A percentile compares a stretch with the other conserved stretches of the same genome.
These are phyloP conservation scores for Colletotrichum lentis DNA, from an alignment of 2,329 filamentous ascomycete species.

Conservation along the genomic window DNA sequence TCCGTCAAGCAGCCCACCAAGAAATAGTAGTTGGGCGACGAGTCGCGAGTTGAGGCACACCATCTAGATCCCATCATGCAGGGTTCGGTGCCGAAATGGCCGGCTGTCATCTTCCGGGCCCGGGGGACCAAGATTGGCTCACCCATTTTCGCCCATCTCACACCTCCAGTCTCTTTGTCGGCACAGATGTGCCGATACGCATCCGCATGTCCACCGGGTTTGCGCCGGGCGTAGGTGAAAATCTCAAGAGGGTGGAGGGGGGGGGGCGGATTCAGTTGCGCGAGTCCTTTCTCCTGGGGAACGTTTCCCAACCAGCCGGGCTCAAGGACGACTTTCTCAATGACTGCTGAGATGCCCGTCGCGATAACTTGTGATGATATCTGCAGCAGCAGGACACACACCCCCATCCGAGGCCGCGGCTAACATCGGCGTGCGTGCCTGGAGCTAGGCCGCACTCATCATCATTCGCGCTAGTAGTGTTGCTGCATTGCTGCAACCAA, in stretches of 20 bases:
- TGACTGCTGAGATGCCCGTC: too few relatives aligned
- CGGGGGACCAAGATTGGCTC: conserved; percentile 11
- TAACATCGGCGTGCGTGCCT: conserved; percentile 1
- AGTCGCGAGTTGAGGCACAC: background rate
- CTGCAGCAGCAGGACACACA: too few relatives aligned
- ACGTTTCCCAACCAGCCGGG: background rate
- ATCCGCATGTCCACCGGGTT: background rate
- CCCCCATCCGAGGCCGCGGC: background rate
- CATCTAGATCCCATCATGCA: background rate
- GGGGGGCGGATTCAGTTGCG: too few relatives aligned
- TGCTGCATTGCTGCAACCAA: background rate
- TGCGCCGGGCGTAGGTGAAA: background rate
- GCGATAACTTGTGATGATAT: background rate
- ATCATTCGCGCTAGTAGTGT: background rate
- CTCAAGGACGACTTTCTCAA: background rate
- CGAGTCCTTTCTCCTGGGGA: background rate
- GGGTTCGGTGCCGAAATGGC: conserved; percentile 27
- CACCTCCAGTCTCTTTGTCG: conserved; percentile 25
- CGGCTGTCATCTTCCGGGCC: conserved; percentile 14
- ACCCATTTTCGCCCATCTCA: conserved; percentile 21
- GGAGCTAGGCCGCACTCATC: too few relatives aligned
- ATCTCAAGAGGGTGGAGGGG: background rate
- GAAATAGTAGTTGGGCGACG: background rate
- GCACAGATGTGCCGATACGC: conserved; percentile 37
- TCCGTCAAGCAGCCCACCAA: background rate